Evolutionary conservation across 2,329 filamentous ascomycete genomes (phyloP).

Genomic region (Aureobasidium sp.): DNA sequence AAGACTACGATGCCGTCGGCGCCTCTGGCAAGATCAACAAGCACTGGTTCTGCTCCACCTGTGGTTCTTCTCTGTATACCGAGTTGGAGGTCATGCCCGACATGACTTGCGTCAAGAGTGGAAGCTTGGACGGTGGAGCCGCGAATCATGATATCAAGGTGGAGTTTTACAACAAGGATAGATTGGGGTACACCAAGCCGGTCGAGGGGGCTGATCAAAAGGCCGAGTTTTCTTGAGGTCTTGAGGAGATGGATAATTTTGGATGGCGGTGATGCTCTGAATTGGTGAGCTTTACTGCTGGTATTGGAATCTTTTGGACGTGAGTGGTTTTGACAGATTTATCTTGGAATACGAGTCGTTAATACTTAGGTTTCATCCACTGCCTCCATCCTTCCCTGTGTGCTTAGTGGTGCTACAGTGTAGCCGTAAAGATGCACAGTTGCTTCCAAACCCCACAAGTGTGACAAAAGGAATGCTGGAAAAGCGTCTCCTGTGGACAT

Average conservation of each 20-base stretch:
- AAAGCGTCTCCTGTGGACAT: too few species aligned
- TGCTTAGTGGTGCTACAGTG: too few species aligned
- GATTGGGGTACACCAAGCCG: conserved; percentile 36
- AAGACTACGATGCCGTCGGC: conserved; percentile 39
- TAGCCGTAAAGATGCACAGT: too few species aligned
- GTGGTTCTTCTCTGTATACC: conserved; percentile 44
- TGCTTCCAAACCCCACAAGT: too few species aligned
- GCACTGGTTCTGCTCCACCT: conserved; percentile 47
- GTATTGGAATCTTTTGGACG: background rate
- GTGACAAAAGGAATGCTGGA: too few species aligned
- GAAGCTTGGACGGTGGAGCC: conserved; percentile 41
- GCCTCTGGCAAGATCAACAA: conserved; percentile 46
- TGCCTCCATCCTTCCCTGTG: background rate
- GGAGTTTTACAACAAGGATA: conserved; percentile 46
- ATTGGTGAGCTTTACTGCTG: background rate
- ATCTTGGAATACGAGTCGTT: background rate
- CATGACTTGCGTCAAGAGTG: conserved; percentile 43
- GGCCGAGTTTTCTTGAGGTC: conserved; percentile 21
- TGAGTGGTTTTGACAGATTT: background rate
- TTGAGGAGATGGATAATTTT: background rate
- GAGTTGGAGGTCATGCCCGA: conserved; percentile 46
- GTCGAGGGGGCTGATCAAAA: conserved; percentile 43
- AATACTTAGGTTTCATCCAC: background rate
- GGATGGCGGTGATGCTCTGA: background rate
- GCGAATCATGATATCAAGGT: conserved; percentile 37